Evolutionary conservation across 2,329 filamentous ascomycete genomes (phyloP).

Genomic region (Ophiostoma fasciatum): DNA sequence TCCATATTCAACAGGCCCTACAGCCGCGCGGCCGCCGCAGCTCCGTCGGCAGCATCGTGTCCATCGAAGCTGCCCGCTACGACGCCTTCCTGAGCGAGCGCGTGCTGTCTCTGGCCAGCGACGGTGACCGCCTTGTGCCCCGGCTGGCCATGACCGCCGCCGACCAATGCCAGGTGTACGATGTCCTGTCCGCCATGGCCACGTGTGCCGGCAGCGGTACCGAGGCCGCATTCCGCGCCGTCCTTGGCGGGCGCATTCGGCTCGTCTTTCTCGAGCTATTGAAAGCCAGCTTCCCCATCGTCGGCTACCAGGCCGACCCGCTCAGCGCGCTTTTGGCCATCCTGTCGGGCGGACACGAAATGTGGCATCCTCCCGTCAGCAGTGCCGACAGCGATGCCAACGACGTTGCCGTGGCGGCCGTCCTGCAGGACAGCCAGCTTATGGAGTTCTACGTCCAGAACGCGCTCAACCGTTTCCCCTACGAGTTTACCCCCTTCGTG

Average conservation of each 20-base stretch:
- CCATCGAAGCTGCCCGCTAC: conserved; percentile 44
- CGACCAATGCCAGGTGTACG: conserved; percentile 35
- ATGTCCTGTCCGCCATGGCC: conserved; percentile 37
- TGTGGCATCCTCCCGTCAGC: conserved; percentile 40
- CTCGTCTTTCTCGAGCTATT: conserved; percentile 54
- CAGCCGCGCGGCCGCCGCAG: conserved; percentile 33
- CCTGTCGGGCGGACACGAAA: conserved; percentile 36
- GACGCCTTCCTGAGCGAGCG: conserved; percentile 40
- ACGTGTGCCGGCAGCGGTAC: conserved; percentile 28
- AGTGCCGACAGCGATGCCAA: too few species aligned
- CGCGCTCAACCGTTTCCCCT: conserved; percentile 66
- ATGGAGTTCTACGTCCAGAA: conserved; percentile 48
- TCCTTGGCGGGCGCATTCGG: conserved; percentile 49
- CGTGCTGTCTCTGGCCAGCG: conserved; percentile 23
- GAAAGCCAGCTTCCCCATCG: conserved; percentile 47
- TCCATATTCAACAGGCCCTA: conserved; percentile 5
- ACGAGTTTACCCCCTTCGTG: conserved; percentile 68
- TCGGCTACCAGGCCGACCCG: conserved; percentile 61
- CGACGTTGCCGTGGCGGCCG: conserved; percentile 21
- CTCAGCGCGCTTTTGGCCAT: conserved; percentile 51
- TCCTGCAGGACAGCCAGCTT: conserved; percentile 41
- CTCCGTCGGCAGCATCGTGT: conserved; percentile 46
- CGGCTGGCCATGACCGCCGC: conserved; percentile 34
- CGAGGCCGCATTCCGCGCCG: conserved; percentile 32
- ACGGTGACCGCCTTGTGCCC: conserved; percentile 36